These are phyloP conservation scores for Penicillium lagena DNA, from an alignment of 495 filamentous ascomycete genomes.

Conservation along the genomic window DNA sequence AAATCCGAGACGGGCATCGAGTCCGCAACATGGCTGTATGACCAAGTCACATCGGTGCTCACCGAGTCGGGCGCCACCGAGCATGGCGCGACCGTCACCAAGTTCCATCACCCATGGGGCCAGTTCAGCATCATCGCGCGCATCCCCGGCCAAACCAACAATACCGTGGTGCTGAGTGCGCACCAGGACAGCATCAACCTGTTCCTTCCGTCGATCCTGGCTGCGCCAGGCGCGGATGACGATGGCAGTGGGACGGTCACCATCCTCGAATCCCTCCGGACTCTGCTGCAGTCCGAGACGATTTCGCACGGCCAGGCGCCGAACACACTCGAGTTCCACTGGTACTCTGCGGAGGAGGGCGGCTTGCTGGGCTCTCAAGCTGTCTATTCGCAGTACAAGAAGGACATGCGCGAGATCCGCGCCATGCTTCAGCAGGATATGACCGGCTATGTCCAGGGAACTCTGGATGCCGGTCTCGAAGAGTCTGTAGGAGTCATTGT, in stretches of 20 bases:
- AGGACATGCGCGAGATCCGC: constrained; percentile 68
- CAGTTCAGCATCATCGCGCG: constrained; percentile 90
- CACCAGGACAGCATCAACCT: constrained; percentile 88
- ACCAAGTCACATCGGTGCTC: constrained; percentile 67
- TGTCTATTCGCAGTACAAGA: constrained; percentile 82
- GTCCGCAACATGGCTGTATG: constrained; percentile 83
- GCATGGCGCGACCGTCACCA: constrained; percentile 59
- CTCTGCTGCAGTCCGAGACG: constrained; percentile 51
- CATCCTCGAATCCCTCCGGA: constrained; percentile 65
- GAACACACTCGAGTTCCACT: constrained; percentile 94
- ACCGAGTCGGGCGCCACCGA: constrained; percentile 60
- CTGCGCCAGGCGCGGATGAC: constrained; percentile 70
- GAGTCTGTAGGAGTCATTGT: constrained; percentile 92
- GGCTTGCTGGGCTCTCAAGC: constrained; percentile 82
- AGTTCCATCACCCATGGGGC: constrained; percentile 80
- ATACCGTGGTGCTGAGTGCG: constrained; percentile 72
- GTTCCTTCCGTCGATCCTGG: constrained; percentile 76
- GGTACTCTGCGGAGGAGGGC: constrained; percentile 90
- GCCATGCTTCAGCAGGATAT: constrained; percentile 99
- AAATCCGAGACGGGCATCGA: constrained; percentile 78
- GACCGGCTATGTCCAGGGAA: constrained; percentile 86
- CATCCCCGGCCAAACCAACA: constrained; percentile 79
- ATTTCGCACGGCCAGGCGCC: constrained; percentile 44
- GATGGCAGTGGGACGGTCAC: constrained; percentile 73
- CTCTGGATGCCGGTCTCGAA: constrained; percentile 71